Evolutionary conservation across 148 eudicot species (phyloP), one percentile per base, ranked within the genome.

Genomic region (Rhododendron molle): DNA sequence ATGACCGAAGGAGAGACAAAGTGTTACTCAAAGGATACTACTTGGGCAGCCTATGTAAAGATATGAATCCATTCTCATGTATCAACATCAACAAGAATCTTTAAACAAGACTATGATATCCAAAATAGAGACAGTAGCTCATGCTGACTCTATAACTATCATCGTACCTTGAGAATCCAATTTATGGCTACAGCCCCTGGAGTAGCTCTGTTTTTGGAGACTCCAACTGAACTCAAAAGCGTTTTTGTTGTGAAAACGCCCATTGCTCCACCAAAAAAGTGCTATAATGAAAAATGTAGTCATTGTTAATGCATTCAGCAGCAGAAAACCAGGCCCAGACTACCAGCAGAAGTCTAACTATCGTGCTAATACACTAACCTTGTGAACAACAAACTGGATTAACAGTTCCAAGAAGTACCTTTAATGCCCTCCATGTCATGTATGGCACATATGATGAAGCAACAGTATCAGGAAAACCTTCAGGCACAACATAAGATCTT

Each of bases 211-310:
- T 89, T 91, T 89, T 91, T 90, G 82, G 98, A 93, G 28, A 94
- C 91, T 88, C 99, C 99, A 88, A 97, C 93, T 54, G 99, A 97
- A 85, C 88, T 88, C 86, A 97, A 82, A 90, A 95, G 93, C 4
- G 98, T 90, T 87, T 95, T 98, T 76, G 98, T 97, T 2, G 99
- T 97, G 87, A 97, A 97, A 85, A 97, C 99, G 49, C 99, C 94
- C 96, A 97, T 97, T 43, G 99, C 99, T 87, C 99, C 99, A 85
- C 99, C 99, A 89, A 97, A 97, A 85, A 97, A 94, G 91, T 97
- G 97, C 98, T 97, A 86, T 79, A 91, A 47, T 52, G 32, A 76
- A 89, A 11, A 88, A 44, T 12, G 43, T 4, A 44, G 82, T 83
- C 44, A 62, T 80, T 13, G 73, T 16, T 85, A 78, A 21, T 49